phyloP scores from a whole-genome alignment of 73 alveolate genomes.

The Paramecium biaurelia region DNA sequence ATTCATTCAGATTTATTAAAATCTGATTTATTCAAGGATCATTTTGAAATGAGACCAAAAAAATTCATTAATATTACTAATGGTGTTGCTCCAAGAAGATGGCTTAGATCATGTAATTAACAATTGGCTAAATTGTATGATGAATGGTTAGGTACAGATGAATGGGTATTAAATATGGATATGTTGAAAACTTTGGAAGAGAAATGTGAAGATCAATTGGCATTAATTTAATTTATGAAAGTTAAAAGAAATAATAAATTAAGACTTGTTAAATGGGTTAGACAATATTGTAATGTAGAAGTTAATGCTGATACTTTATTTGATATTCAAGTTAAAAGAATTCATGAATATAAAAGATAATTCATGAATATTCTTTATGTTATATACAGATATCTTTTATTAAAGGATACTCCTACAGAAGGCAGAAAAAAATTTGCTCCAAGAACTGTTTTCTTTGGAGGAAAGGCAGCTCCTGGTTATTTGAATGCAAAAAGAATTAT shows the following conservation, averaged over 20 bases:
- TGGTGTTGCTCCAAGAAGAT: conserved; percentile 97
- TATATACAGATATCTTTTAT: conserved; percentile 78
- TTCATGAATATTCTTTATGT: conserved; percentile 81
- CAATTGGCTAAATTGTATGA: conserved; percentile 75
- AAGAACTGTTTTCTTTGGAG: conserved; percentile 91
- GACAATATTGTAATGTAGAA: conserved; percentile 64
- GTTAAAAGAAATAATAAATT: conserved; percentile 73
- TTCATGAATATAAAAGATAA: conserved; percentile 91
- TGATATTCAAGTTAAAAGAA: conserved; percentile 75
- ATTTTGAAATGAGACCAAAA: conserved; percentile 82
- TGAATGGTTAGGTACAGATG: conserved; percentile 76
- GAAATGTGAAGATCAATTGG: conserved; percentile 67
- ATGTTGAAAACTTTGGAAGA: conserved; percentile 68
- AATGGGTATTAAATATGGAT: conserved; percentile 83
- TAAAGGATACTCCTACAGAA: conserved; percentile 79
- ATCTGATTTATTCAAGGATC: conserved; percentile 76
- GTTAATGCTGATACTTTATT: conserved; percentile 39
- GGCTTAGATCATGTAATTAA: conserved; percentile 91
- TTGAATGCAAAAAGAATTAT: conserved; percentile 85
- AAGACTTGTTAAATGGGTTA: conserved; percentile 72
- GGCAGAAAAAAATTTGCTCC: conserved; percentile 82
- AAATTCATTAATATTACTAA: conserved; percentile 85
- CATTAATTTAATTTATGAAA: conserved; percentile 65
- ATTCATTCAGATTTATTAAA: conserved; percentile 84
- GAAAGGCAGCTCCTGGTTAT: conserved; percentile 96